phyloP scores from a whole-genome alignment of 306 rosid species.

The Macrotyloma uniflorum region DNA sequence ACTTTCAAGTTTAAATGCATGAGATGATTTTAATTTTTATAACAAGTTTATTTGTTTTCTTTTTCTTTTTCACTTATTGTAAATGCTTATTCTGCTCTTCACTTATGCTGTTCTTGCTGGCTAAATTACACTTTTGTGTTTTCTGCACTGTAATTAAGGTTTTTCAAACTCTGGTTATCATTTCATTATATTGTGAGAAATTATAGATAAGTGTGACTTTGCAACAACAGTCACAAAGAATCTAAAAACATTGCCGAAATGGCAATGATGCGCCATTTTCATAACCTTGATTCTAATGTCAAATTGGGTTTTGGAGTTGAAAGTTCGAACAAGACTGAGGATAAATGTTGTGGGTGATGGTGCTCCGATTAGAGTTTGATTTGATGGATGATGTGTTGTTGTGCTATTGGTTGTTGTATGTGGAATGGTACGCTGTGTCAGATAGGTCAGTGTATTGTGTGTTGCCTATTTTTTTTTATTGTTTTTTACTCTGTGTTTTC shows the following conservation, averaged over 20 bases:
- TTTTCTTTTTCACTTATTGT: not conserved
- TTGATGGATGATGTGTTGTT: constrained; percentile 21
- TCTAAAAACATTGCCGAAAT: not conserved
- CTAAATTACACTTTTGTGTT: not conserved
- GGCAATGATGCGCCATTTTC: too few species aligned
- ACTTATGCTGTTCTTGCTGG: not conserved
- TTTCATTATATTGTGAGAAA: not conserved
- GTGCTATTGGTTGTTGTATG: constrained; percentile 5
- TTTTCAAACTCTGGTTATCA: not conserved
- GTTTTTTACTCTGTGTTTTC: not conserved
- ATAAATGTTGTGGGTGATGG: constrained; percentile 22
- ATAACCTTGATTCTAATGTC: not conserved
- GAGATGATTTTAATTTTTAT: not conserved
- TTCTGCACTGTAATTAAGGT: not conserved
- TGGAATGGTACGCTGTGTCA: constrained; percentile 3
- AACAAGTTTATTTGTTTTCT: not conserved
- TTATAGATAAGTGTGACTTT: not conserved
- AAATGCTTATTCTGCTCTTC: not conserved
- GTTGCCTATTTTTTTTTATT: not conserved
- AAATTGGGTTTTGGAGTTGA: constrained; percentile 8
- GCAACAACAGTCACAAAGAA: not conserved
- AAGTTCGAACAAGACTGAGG: not conserved
- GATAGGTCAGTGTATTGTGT: not conserved
- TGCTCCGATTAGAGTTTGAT: constrained; percentile 28
- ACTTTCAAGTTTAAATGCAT: too few species aligned